These are phyloP conservation scores for Mentha longifolia DNA, from an alignment of 257 asterid species.

Conservation along the genomic window DNA sequence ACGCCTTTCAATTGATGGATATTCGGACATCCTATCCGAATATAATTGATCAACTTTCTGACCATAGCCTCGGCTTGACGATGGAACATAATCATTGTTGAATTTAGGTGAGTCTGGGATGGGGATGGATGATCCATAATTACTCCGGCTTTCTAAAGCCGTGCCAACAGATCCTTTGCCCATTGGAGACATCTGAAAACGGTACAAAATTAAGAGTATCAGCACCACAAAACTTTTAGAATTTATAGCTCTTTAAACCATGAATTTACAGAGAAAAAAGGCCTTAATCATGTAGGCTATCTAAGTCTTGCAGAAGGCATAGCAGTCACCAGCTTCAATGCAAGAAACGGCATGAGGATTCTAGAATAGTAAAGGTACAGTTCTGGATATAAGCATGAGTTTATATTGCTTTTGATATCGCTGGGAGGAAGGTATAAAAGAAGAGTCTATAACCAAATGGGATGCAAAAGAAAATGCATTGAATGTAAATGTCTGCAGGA, in stretches of 20 bases:
- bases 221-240: background rate
- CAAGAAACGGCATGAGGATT: background rate
- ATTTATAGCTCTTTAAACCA: conserved; percentile 7
- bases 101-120: conserved; percentile 74
- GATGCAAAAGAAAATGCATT: too few relatives aligned
- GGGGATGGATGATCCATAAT: conserved; percentile 64
- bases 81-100: conserved; percentile 65
- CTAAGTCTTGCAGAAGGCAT: too few relatives aligned
- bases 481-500: too few relatives aligned
- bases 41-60: conserved; percentile 74
- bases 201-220: conserved; percentile 17
- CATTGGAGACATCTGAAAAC: conserved; percentile 63
- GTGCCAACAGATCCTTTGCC: conserved; percentile 70
- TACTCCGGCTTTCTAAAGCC: conserved; percentile 74
- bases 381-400: too few relatives aligned
- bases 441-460: too few relatives aligned
- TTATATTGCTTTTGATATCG: too few relatives aligned
- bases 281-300: background rate
- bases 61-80: conserved; percentile 72
- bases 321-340: background rate
- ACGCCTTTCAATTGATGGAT: conserved; percentile 71
- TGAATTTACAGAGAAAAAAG: background rate
- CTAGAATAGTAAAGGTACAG: too few relatives aligned
- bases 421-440: too few relatives aligned
- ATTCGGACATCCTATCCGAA: conserved; percentile 74